A percentile compares a stretch with the other conserved stretches of the same genome.
Conservation (phyloP, 306 rosid genomes). For the Dalbergia oliveri region DNA sequence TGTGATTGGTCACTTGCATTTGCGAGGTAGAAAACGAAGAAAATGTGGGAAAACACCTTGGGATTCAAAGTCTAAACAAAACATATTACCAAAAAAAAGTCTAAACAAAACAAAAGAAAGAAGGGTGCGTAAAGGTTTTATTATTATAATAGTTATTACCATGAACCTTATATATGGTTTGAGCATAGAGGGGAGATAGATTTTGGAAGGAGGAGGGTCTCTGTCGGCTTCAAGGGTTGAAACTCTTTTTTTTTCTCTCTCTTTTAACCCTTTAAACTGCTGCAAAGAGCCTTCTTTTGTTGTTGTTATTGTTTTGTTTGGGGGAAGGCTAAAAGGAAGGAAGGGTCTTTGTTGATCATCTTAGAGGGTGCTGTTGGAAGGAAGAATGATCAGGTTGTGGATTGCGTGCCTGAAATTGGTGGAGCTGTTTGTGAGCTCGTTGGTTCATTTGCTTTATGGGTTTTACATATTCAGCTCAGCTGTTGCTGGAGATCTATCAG, state of each 20-base stretch:
- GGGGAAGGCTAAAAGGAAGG: slow-evolving; percentile 40
- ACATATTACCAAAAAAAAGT: too few species aligned
- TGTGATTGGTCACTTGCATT: slow-evolving; percentile 35
- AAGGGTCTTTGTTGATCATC: slow-evolving; percentile 30
- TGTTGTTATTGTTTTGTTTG: neutral
- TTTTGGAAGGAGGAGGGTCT: neutral
- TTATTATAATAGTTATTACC: neutral
- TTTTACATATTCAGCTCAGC: slow-evolving; percentile 91
- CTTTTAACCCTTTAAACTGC: slow-evolving; percentile 41
- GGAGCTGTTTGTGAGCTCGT: slow-evolving; percentile 73
- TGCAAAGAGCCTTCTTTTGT: slow-evolving; percentile 54
- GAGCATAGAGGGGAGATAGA: neutral
- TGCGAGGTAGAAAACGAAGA: slow-evolving; percentile 51
- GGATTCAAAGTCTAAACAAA: slow-evolving; percentile 34
- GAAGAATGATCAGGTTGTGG: slow-evolving; percentile 75
- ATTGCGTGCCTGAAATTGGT: slow-evolving; percentile 59
- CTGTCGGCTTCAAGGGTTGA: slow-evolving; percentile 36
- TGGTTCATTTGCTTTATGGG: slow-evolving; percentile 86
- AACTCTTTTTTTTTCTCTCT: neutral
- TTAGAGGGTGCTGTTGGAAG: neutral
- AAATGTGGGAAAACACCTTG: slow-evolving; percentile 47
- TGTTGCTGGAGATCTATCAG: slow-evolving; percentile 87
- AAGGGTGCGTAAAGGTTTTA: slow-evolving; percentile 1
- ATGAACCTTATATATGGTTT: neutral
- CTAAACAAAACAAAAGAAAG: slow-evolving; percentile 4